Evolutionary conservation across 257 asterid species (phyloP).

Genomic region (Ilex aquifolium): DNA sequence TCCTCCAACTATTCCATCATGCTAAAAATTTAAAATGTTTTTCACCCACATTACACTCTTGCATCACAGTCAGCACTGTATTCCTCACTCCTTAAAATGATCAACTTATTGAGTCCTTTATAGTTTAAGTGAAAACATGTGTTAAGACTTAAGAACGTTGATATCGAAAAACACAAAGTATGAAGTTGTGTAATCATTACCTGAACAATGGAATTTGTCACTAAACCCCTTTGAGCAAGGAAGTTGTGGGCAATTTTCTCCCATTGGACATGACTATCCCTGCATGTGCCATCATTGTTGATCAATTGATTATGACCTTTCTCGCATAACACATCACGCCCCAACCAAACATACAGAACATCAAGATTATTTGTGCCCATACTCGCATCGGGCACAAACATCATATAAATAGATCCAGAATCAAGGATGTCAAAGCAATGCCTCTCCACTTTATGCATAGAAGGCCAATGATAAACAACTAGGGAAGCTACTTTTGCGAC

Average conservation of each 20-base stretch:
- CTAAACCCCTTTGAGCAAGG: slow-evolving; percentile 41
- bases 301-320: slow-evolving; percentile 25
- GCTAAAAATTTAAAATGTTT: too few relatives aligned
- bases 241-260: slow-evolving; percentile 30
- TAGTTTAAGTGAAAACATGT: background rate
- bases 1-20: too few relatives aligned
- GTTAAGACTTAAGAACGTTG: too few relatives aligned
- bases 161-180: background rate
- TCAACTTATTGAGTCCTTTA: background rate
- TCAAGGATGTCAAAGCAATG: slow-evolving; percentile 20
- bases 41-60: too few relatives aligned
- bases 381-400: slow-evolving; percentile 24
- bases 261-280: slow-evolving; percentile 23
- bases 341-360: slow-evolving; percentile 41
- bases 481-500: slow-evolving; percentile 21
- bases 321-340: slow-evolving; percentile 26
- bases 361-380: slow-evolving; percentile 14
- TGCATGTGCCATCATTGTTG: slow-evolving; percentile 18
- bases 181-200: slow-evolving; percentile 8
- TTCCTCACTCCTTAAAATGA: too few relatives aligned
- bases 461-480: slow-evolving; percentile 45
- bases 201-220: slow-evolving; percentile 34
- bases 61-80: too few relatives aligned
- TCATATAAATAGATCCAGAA: slow-evolving; percentile 33
- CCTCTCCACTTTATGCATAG: slow-evolving; percentile 29